Conservation (phyloP, 345 rosid genomes). For the Combretum micranthum region DNA sequence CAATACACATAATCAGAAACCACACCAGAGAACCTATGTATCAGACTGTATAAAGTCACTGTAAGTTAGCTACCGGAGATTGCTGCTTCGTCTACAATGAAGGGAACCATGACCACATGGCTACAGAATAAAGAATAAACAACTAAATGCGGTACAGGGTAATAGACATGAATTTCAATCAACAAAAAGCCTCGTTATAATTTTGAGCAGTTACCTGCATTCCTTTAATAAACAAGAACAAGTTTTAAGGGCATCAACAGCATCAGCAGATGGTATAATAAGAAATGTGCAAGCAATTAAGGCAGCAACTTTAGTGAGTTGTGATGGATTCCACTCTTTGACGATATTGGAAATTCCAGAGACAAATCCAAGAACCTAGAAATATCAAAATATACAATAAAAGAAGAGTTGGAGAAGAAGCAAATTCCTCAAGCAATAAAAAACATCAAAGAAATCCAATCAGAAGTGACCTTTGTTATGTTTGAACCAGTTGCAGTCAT, state of each 20-base stretch:
- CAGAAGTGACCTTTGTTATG: slow-evolving; percentile 27
- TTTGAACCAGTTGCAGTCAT: slow-evolving; percentile 6
- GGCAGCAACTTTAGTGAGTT: slow-evolving; percentile 38
- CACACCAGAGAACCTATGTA: no score
- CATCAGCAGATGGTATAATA: slow-evolving; percentile 77
- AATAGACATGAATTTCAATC: background rate
- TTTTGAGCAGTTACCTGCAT: slow-evolving; percentile 58
- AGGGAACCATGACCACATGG: no score
- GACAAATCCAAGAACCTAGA: slow-evolving; percentile 12
- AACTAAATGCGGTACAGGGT: no score
- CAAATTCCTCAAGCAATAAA: background rate
- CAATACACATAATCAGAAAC: no score
- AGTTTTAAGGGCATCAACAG: slow-evolving; percentile 91
- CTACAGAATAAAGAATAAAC: no score
- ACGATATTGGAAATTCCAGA: slow-evolving; percentile 20
- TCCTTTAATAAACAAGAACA: slow-evolving; percentile 81
- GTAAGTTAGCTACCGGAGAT: no score
- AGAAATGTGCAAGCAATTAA: slow-evolving; percentile 53
- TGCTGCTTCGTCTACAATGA: no score
- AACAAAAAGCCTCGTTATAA: background rate
- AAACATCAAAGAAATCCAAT: background rate
- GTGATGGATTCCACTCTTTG: slow-evolving; percentile 34
- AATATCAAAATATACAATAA: slow-evolving; percentile 30
- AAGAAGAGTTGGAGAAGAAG: slow-evolving; percentile 11
- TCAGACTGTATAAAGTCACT: no score